These are phyloP conservation scores for Babesia bovis DNA, from an alignment of 169 alveolate genomes.

Conservation along the genomic window DNA sequence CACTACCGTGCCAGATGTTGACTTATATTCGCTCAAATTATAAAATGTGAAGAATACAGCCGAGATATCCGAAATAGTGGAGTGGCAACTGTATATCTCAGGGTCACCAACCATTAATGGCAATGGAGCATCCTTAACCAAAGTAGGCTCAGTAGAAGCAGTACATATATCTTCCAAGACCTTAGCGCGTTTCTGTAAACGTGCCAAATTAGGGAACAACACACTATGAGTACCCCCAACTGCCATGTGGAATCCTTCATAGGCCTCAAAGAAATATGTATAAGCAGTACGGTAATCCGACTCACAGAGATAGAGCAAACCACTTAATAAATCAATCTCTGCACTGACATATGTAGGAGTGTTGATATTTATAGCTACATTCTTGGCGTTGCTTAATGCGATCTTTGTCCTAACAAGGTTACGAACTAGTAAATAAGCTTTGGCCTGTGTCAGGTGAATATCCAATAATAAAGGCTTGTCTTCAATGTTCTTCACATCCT, in stretches of 20 bases:
- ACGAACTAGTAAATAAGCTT: slow-evolving; percentile 87
- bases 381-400: slow-evolving; percentile 92
- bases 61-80: slow-evolving; percentile 67
- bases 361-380: slow-evolving; percentile 90
- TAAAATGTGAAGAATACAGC: slow-evolving; percentile 66
- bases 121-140: slow-evolving; percentile 35
- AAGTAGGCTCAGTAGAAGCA: slow-evolving; percentile 41
- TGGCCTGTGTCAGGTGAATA: slow-evolving; percentile 90
- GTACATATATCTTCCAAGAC: slow-evolving; percentile 39
- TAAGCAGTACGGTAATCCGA: slow-evolving; percentile 92
- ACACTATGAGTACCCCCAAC: slow-evolving; percentile 72
- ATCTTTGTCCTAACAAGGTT: slow-evolving; percentile 92
- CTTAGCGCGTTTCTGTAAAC: slow-evolving; percentile 53
- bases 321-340: slow-evolving; percentile 92
- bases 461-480: slow-evolving; percentile 92
- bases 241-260: slow-evolving; percentile 90
- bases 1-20: not conserved
- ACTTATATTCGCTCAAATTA: slow-evolving; percentile 35
- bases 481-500: slow-evolving; percentile 91
- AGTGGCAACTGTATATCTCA: slow-evolving; percentile 69
- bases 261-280: slow-evolving; percentile 94
- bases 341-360: slow-evolving; percentile 93
- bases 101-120: slow-evolving; percentile 51
- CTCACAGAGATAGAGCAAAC: slow-evolving; percentile 77
- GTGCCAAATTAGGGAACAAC: slow-evolving; percentile 68